Conservation (phyloP, 2,329 filamentous ascomycete species). For the Diaporthe destruens region DNA sequence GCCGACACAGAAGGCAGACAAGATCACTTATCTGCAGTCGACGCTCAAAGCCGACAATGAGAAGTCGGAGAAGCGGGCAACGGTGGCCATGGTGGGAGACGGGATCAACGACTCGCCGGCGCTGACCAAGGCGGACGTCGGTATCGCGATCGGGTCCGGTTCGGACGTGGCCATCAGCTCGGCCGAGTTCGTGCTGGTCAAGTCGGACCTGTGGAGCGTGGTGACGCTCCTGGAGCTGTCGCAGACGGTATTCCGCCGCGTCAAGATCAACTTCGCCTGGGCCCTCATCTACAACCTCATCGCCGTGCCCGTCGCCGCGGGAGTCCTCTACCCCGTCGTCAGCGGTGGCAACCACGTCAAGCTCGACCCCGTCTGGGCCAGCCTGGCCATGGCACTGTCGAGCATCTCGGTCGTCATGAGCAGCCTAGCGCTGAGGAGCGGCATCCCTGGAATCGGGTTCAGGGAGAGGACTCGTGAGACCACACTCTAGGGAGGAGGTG, state of each 20-base stretch:
- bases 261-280: conserved; percentile 89
- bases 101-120: conserved; percentile 92
- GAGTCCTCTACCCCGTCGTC: conserved; percentile 75
- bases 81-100: conserved; percentile 87
- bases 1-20: conserved; percentile 83
- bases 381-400: conserved; percentile 91
- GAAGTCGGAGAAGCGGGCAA: conserved; percentile 55
- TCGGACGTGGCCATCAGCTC: conserved; percentile 86
- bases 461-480: conserved; percentile 48
- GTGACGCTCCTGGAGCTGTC: conserved; percentile 81
- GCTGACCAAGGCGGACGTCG: conserved; percentile 83
- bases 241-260: conserved; percentile 78
- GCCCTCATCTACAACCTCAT: conserved; percentile 84
- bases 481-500: not conserved
- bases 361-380: conserved; percentile 87
- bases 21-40: conserved; percentile 73
- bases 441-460: conserved; percentile 60
- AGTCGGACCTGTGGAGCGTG: conserved; percentile 76
- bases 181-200: conserved; percentile 85
- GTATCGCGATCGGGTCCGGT: conserved; percentile 85
- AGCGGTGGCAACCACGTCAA: conserved; percentile 68
- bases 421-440: conserved; percentile 76
- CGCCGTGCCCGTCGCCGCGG: conserved; percentile 84
- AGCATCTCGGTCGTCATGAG: conserved; percentile 90
- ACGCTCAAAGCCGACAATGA: conserved; percentile 57